Evolutionary conservation across 2,329 filamentous ascomycete genomes (phyloP).

Genomic region (Colletotrichum scovillei): DNA sequence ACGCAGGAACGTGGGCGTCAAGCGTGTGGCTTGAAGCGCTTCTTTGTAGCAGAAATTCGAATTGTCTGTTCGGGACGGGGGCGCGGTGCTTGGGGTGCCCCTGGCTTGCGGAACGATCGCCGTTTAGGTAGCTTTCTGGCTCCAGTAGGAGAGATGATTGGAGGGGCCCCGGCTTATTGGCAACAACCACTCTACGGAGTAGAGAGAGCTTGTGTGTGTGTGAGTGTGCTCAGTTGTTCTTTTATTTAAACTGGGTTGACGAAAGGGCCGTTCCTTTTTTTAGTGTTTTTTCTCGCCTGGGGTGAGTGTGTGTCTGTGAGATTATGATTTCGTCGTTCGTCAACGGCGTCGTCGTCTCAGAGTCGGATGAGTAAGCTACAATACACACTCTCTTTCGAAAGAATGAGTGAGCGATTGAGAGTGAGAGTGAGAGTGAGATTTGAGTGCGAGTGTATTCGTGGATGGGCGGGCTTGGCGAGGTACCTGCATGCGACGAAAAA

Average conservation of each 20-base stretch:
- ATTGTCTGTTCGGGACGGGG: conserved; percentile 17
- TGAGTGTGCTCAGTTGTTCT: not conserved
- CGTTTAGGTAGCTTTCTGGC: conserved; percentile 20
- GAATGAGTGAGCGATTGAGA: not conserved
- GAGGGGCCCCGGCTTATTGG: conserved; percentile 18
- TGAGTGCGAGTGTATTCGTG: conserved; percentile 1
- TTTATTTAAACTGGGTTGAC: not conserved
- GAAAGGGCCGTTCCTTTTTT: not conserved
- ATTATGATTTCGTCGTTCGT: not conserved
- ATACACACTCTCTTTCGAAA: not conserved
- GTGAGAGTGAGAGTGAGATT: not conserved
- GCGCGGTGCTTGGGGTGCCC: conserved; percentile 12
- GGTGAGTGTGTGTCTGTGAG: not conserved
- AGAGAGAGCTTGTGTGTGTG: not conserved
- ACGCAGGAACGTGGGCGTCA: conserved; percentile 2
- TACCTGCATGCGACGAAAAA: not conserved
- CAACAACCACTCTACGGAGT: not conserved
- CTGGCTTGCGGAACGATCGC: conserved; percentile 31
- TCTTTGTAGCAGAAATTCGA: conserved; percentile 35
- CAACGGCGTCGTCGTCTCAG: not conserved
- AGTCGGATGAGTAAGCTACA: not conserved
- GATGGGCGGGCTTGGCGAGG: conserved; percentile 1
- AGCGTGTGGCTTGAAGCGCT: conserved; percentile 32
- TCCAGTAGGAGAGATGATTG: conserved; percentile 10
- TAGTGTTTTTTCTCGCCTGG: not conserved